Percentiles rank a stretch among this genome's conserved stretches.
Conservation (phyloP, 306 rosid genomes). For the Fragaria nilgerrensis region DNA sequence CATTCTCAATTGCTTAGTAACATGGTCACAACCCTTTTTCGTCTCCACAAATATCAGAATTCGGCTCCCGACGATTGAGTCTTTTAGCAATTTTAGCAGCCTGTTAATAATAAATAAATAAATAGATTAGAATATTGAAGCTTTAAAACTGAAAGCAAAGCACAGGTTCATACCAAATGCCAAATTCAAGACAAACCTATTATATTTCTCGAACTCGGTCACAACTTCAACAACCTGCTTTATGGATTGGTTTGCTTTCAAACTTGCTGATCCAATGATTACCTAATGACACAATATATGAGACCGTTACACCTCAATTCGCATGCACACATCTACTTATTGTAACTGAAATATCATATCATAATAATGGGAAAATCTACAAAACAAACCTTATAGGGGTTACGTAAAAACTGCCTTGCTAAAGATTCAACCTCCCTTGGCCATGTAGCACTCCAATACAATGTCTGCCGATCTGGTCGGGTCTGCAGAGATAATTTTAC, state of each 20-base stretch:
- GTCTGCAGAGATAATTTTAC: conserved; percentile 46
- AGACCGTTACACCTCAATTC: conserved; percentile 10
- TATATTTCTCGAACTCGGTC: conserved; percentile 72
- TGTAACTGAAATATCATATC: conserved; percentile 16
- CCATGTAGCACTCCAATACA: conserved; percentile 99
- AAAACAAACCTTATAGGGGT: conserved; percentile 71
- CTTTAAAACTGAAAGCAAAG: conserved; percentile 23
- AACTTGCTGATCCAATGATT: conserved; percentile 69
- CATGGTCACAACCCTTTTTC: conserved; percentile 87
- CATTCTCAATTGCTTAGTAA: conserved; percentile 88
- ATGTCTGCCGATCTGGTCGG: conserved; percentile 97
- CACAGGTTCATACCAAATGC: neutral
- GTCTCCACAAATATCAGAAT: conserved; percentile 86
- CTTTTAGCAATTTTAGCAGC: conserved; percentile 75
- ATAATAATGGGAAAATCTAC: neutral
- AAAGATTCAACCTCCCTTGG: conserved; percentile 94
- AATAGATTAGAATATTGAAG: neutral
- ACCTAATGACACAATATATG: conserved; percentile 44
- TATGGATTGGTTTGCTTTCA: conserved; percentile 92
- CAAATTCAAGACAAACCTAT: conserved; percentile 56
- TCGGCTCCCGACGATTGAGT: conserved; percentile 71
- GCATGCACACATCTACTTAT: conserved; percentile 6
- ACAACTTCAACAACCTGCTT: conserved; percentile 83
- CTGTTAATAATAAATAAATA: conserved; percentile 39
- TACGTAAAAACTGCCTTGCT: conserved; percentile 85